Evolutionary conservation across 2,329 filamentous ascomycete genomes (phyloP), one percentile per base, ranked within the genome.

Genomic region (Beauveria sp.): DNA sequence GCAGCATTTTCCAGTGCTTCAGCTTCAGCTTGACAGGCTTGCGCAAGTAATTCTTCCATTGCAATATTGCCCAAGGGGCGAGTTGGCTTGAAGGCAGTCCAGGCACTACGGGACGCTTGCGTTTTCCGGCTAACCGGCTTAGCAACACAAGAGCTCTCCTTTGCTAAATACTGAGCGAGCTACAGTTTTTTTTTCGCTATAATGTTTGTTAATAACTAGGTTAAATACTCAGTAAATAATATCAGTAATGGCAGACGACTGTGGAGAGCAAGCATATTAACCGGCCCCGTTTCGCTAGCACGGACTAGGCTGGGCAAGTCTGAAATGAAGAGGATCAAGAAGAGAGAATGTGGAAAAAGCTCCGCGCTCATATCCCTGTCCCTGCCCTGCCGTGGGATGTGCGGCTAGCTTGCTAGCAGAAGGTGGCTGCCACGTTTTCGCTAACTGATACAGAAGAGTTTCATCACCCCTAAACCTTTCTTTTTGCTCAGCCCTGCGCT

Each of bases 371-470:
- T 22, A 42, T 24, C 47, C 56, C 20, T 57, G 51, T 24, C 43
- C 34, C 20, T 40, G 55, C 18, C 16, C 22, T 7, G 42, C 12
- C 3, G 3, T 18, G 22, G 24, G 24, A 40, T 49, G 43, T 43
- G 46, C 56, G 26, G 46, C 34, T 30, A 12, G 45, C 55, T 34
- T 42, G 45, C 45, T 47, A 57, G 52, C 20, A 55, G 18, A 56
- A 40, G 28, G 56, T 59, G 56, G 56, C 56, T 59, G 56, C 56
- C 56, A 59, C 56, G 56, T 59, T 59, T 59, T 52, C 56, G 56
- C 46, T 45, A 58, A 58, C 46, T 58, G 56, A 52, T 26, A 58
- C 56, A 51, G 46, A 40, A 42, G 40, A 58, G 56, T 59, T 59
- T 59, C 56, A 51, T 26, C 43, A 43, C 6, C 34, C 56, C 34